Evolutionary conservation across 495 filamentous ascomycete genomes (phyloP).

Genomic region (Hypoxylon cercidicola): DNA sequence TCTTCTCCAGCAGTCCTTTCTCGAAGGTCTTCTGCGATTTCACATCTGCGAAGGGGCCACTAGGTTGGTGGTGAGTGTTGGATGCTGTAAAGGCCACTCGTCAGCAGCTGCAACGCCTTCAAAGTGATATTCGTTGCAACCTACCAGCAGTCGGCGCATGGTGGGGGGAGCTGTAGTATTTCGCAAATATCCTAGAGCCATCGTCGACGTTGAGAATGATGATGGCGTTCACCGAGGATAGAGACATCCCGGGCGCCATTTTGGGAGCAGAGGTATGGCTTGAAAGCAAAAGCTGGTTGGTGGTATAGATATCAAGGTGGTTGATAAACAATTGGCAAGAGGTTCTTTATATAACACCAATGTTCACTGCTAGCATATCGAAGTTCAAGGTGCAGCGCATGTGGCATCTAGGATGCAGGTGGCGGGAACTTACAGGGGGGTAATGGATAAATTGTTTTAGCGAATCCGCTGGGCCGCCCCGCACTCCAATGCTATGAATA

Average conservation of each 20-base stretch:
- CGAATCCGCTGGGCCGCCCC: constrained; percentile 17
- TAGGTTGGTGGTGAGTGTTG: constrained; percentile 40
- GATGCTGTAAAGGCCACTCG: constrained; percentile 26
- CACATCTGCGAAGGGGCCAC: constrained; percentile 84
- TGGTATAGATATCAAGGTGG: constrained; percentile 15
- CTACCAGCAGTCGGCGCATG: constrained; percentile 64
- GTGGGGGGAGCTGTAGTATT: constrained; percentile 94
- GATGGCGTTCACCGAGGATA: constrained; percentile 93
- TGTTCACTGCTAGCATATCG: constrained; percentile 10
- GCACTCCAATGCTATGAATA: neutral
- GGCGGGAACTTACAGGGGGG: neutral
- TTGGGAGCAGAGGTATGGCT: constrained; percentile 30
- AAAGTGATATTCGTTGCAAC: constrained; percentile 17
- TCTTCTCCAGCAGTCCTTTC: constrained; percentile 95
- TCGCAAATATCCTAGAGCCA: constrained; percentile 88
- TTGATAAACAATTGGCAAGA: constrained; percentile 14
- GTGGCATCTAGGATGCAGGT: constrained; percentile 44
- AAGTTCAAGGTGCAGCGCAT: constrained; percentile 33
- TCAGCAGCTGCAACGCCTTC: constrained; percentile 9
- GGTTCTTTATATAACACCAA: constrained; percentile 25
- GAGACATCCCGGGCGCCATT: constrained; percentile 72
- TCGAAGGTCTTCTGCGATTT: constrained; percentile 96
- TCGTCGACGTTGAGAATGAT: constrained; percentile 90
- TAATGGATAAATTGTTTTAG: constrained; percentile 39
- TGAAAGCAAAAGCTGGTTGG: neutral